These are phyloP conservation scores for Gossypium herbaceum DNA, from an alignment of 345 rosid species.

Conservation along the genomic window DNA sequence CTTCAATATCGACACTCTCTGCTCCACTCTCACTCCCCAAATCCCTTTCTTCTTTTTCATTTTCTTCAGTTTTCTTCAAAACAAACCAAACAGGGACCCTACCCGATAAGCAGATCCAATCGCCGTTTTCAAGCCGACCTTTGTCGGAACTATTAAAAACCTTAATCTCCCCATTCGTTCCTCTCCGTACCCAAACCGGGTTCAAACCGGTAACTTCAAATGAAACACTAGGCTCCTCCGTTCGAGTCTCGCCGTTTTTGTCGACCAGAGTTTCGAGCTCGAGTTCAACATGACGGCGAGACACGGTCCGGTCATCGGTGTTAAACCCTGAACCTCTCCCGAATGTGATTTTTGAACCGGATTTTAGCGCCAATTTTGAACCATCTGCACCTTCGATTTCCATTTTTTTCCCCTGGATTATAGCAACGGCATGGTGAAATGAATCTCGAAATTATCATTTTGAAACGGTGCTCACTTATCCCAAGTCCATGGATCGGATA, in stretches of 20 bases:
- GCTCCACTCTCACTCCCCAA: constrained; percentile 28
- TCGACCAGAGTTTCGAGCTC: constrained; percentile 19
- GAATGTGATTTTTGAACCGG: constrained; percentile 26
- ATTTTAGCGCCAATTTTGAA: constrained; percentile 31
- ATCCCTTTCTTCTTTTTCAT: constrained; percentile 19
- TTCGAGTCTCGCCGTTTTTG: constrained; percentile 11
- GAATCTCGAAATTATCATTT: neutral
- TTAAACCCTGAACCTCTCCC: constrained; percentile 63
- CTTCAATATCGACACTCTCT: constrained; percentile 30
- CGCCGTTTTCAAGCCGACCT: constrained; percentile 48
- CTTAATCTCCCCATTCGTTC: constrained; percentile 28
- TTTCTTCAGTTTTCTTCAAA: constrained; percentile 31
- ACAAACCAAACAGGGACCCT: constrained; percentile 51
- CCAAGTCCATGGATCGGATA: too few species aligned
- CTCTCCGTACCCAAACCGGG: constrained; percentile 56
- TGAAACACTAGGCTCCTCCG: constrained; percentile 36
- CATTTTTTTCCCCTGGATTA: constrained; percentile 20
- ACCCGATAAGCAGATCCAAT: constrained; percentile 55
- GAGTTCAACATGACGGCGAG: constrained; percentile 59
- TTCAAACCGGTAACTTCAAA: constrained; percentile 65
- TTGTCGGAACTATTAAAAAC: constrained; percentile 45
- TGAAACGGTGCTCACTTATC: too few species aligned
- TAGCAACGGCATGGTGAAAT: neutral
- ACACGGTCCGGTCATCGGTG: constrained; percentile 49
- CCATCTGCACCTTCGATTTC: constrained; percentile 75